A percentile compares a stretch with the other conserved stretches of the same genome.
phyloP scores from a whole-genome alignment of 2,329 filamentous ascomycete species.

The Penicillium paneum region DNA sequence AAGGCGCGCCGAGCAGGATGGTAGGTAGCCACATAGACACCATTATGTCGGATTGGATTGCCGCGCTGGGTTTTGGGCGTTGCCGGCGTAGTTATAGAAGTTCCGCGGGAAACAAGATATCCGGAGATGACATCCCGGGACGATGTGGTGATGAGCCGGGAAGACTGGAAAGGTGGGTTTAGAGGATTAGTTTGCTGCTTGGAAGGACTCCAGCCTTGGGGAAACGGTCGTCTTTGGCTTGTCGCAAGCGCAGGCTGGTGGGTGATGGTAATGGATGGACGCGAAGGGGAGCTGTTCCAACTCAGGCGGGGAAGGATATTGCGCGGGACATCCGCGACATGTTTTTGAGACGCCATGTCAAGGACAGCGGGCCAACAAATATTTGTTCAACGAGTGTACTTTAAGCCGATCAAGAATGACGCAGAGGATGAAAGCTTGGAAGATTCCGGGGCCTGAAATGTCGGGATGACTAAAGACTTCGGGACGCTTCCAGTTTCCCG shows the following conservation, averaged over 20 bases:
- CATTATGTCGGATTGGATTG: slow-evolving; percentile 45
- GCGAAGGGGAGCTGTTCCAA: slow-evolving; percentile 39
- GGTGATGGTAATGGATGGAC: slow-evolving; percentile 30
- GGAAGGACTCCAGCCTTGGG: slow-evolving; percentile 23
- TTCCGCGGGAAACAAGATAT: slow-evolving; percentile 21
- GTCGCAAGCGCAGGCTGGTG: slow-evolving; percentile 27
- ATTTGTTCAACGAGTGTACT: not conserved
- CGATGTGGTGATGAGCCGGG: slow-evolving; percentile 15
- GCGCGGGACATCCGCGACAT: slow-evolving; percentile 44
- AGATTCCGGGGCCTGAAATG: not conserved
- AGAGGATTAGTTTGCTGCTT: slow-evolving; percentile 22
- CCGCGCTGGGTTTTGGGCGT: slow-evolving; percentile 19
- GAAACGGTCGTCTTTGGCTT: slow-evolving; percentile 23
- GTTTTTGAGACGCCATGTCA: slow-evolving; percentile 42
- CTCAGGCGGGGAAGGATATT: slow-evolving; percentile 43
- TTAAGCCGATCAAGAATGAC: not conserved
- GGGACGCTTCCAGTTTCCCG: slow-evolving; percentile 4
- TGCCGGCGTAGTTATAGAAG: slow-evolving; percentile 13
- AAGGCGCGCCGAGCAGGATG: slow-evolving; percentile 49
- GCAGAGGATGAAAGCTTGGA: not conserved
- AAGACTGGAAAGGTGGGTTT: slow-evolving; percentile 9
- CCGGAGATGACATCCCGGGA: slow-evolving; percentile 12
- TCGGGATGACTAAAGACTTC: slow-evolving; percentile 5
- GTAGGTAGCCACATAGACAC: slow-evolving; percentile 47
- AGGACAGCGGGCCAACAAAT: not conserved